A percentile compares a stretch with the other conserved stretches of the same genome.
phyloP scores from a whole-genome alignment of 2,329 filamentous ascomycete species.

The Cladophialophora psammophila region DNA sequence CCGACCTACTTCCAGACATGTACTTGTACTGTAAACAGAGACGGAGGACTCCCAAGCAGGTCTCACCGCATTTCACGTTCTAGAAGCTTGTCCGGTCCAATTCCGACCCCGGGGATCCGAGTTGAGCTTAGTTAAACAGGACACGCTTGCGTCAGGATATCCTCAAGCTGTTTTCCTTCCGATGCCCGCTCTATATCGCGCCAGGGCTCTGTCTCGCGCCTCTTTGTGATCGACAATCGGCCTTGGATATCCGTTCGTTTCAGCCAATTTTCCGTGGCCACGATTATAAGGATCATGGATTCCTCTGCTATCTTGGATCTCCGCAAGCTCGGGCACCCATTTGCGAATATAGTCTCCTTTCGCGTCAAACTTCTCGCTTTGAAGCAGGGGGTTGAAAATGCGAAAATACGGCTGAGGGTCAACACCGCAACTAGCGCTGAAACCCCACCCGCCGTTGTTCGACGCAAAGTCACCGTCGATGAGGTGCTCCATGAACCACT shows the following conservation, averaged over 20 bases:
- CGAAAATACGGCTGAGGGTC: conserved; percentile 91
- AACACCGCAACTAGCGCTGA: conserved; percentile 72
- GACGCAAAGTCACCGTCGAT: conserved; percentile 81
- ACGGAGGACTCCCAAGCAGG: neutral
- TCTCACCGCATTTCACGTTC: neutral
- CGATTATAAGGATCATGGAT: conserved; percentile 82
- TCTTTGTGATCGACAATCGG: conserved; percentile 77
- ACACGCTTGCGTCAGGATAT: neutral
- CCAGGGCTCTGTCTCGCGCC: conserved; percentile 71
- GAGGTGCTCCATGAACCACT: conserved; percentile 81
- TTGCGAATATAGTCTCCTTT: conserved; percentile 80
- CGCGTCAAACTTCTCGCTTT: conserved; percentile 85
- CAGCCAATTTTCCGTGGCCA: conserved; percentile 65
- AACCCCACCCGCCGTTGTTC: conserved; percentile 77
- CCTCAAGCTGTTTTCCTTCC: conserved; percentile 42
- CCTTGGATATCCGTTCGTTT: conserved; percentile 74
- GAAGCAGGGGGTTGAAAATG: conserved; percentile 84
- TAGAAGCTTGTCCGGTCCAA: neutral
- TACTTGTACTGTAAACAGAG: neutral
- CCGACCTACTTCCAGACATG: too few species aligned
- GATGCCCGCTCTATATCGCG: conserved; percentile 72
- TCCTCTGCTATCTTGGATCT: conserved; percentile 61
- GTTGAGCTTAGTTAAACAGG: too few species aligned
- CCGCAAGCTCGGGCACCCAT: conserved; percentile 79
- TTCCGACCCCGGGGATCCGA: neutral